Percentiles rank a stretch among this genome's conserved stretches.
Evolutionary conservation across 305 asterid genomes (phyloP).

Genomic region (Fraxinus albicans): DNA sequence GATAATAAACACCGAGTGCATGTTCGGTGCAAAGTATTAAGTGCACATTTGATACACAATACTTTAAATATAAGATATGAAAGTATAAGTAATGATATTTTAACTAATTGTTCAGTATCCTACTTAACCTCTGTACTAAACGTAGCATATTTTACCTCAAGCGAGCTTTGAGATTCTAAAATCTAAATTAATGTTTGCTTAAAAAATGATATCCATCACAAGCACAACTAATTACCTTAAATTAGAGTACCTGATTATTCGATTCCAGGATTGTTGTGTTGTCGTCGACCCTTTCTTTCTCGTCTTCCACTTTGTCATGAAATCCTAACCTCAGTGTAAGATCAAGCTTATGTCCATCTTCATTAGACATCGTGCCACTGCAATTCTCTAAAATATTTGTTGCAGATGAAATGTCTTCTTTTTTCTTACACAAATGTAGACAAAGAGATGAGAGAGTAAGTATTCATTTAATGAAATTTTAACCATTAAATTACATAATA

Average conservation of each 20-base stretch:
- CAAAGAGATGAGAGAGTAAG: not conserved
- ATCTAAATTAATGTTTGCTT: too few species aligned
- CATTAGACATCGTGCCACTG: not conserved
- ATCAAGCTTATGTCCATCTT: not conserved
- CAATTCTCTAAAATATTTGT: not conserved
- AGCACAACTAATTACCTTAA: not conserved
- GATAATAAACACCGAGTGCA: not conserved
- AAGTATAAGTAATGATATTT: not conserved
- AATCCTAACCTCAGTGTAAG: conserved; percentile 11
- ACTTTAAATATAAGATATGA: not conserved
- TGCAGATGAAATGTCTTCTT: not conserved
- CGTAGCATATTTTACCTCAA: not conserved
- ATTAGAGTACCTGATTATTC: not conserved
- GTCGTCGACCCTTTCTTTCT: not conserved
- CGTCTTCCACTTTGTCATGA: not conserved
- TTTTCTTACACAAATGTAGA: not conserved
- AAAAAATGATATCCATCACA: not conserved
- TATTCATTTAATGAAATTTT: not conserved
- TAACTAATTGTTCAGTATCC: not conserved
- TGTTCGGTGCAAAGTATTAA: not conserved
- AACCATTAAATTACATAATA: not conserved
- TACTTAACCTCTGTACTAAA: not conserved
- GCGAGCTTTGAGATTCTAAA: too few species aligned
- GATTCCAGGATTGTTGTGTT: not conserved
- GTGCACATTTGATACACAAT: not conserved